phyloP scores from a whole-genome alignment of 306 rosid genomes.

The Prunus kanzakura region DNA sequence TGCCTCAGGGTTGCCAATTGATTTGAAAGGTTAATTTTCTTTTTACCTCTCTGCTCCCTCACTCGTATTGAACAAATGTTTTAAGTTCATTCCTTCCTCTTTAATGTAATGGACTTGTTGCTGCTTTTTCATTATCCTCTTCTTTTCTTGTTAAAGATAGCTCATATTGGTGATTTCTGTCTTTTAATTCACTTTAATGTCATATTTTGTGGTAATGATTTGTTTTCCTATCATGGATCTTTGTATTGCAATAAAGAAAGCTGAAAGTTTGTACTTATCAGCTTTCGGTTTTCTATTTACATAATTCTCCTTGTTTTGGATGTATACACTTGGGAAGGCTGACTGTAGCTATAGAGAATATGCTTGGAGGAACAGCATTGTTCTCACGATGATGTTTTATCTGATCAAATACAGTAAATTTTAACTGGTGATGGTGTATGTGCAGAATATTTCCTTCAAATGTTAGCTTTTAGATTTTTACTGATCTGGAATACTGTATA shows the following conservation, averaged over 20 bases:
- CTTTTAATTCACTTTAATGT: neutral
- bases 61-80: neutral
- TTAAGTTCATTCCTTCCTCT: neutral
- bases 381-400: neutral
- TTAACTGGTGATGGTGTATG: too few relatives aligned
- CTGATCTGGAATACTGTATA: neutral
- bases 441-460: neutral
- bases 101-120: neutral
- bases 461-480: neutral
- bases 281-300: neutral
- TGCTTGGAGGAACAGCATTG: neutral
- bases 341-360: neutral
- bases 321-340: neutral
- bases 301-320: neutral
- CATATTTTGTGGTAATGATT: neutral
- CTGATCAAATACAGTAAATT: neutral
- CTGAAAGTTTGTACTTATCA: neutral
- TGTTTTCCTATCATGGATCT: neutral
- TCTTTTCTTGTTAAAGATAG: neutral
- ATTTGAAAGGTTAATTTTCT: slow-evolving; percentile 61
- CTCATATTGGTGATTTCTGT: neutral
- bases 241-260: neutral
- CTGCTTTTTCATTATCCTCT: neutral
- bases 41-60: neutral
- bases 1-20: slow-evolving; percentile 72